phyloP scores from a whole-genome alignment of 2,329 filamentous ascomycete species.

The Aspergillus bombycis region DNA sequence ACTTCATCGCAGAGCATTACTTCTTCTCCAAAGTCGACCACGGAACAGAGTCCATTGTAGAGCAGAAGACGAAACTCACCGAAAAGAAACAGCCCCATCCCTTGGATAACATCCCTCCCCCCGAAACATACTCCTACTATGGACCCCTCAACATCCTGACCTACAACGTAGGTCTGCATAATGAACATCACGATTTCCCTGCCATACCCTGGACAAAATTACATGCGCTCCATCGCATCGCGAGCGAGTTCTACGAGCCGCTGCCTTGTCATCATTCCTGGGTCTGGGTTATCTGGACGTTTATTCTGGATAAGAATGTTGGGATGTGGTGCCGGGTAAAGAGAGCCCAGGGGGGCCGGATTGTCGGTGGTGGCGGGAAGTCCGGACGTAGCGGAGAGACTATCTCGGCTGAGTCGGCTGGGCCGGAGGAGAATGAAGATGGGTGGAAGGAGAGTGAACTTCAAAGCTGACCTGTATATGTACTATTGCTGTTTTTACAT shows the following conservation, averaged over 20 bases:
- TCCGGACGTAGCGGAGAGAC: conserved; percentile 46
- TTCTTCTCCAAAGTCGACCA: conserved; percentile 58
- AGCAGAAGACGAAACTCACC: conserved; percentile 42
- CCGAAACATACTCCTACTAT: conserved; percentile 98
- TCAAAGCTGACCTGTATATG: conserved; percentile 53
- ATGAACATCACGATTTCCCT: conserved; percentile 98
- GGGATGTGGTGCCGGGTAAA: conserved; percentile 93
- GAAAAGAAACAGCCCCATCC: conserved; percentile 50
- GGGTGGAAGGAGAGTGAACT: conserved; percentile 72
- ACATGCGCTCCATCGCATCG: conserved; percentile 74
- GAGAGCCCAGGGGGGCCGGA: conserved; percentile 74
- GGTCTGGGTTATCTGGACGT: conserved; percentile 92
- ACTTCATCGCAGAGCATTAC: conserved; percentile 98
- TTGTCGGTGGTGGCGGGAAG: conserved; percentile 53
- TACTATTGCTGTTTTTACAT: neutral
- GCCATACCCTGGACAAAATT: conserved; percentile 93
- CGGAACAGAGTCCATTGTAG: conserved; percentile 56
- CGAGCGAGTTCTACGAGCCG: conserved; percentile 87
- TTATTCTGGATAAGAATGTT: conserved; percentile 86
- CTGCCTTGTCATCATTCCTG: conserved; percentile 88
- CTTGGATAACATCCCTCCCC: conserved; percentile 67
- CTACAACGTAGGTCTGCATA: conserved; percentile 97
- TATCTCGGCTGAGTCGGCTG: conserved; percentile 48
- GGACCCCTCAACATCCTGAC: conserved; percentile 88
- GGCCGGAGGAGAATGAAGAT: conserved; percentile 51